A percentile compares a stretch with the other conserved stretches of the same genome.
Conservation (phyloP, 352 stramenopile species). For the Globisporangium cederbergense region DNA sequence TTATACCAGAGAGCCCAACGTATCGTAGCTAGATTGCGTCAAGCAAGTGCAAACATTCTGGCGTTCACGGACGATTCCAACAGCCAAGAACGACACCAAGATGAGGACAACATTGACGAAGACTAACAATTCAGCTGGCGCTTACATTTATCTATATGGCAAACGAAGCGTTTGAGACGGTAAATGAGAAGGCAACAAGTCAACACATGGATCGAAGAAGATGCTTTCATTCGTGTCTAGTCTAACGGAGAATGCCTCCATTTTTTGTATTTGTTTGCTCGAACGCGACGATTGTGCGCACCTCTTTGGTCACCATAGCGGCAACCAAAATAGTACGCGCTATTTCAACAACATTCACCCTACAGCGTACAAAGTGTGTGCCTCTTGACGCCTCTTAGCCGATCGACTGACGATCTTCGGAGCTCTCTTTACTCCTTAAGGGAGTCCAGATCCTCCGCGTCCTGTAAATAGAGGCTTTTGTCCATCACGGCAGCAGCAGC, state of each 20-base stretch:
- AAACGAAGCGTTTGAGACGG: neutral
- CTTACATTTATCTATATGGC: neutral
- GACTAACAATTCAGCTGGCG: neutral
- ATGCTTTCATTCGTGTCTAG: slow-evolving; percentile 17
- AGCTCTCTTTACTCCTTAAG: slow-evolving; percentile 58
- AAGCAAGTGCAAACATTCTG: slow-evolving; percentile 56
- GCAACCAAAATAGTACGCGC: neutral
- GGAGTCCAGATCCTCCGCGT: slow-evolving; percentile 69
- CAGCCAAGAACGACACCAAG: slow-evolving; percentile 14
- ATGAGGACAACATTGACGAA: slow-evolving; percentile 8
- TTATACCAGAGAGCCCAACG: slow-evolving; percentile 29
- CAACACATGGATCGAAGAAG: neutral
- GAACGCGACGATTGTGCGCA: slow-evolving; percentile 4
- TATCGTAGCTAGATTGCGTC: slow-evolving; percentile 39
- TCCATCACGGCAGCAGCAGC: slow-evolving; percentile 65
- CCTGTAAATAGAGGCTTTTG: slow-evolving; percentile 84
- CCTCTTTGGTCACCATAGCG: neutral
- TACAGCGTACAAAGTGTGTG: slow-evolving; percentile 21
- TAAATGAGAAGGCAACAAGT: neutral
- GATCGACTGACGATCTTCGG: slow-evolving; percentile 1
- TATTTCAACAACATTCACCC: slow-evolving; percentile 23
- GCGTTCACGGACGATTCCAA: slow-evolving; percentile 35
- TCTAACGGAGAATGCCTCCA: slow-evolving; percentile 16
- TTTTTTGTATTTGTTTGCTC: slow-evolving; percentile 11
- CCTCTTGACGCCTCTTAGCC: slow-evolving; percentile 14